A percentile compares a stretch with the other conserved stretches of the same genome.
These are phyloP conservation scores for Capronia americana DNA, from an alignment of 2,329 filamentous ascomycete genomes.

Conservation along the genomic window DNA sequence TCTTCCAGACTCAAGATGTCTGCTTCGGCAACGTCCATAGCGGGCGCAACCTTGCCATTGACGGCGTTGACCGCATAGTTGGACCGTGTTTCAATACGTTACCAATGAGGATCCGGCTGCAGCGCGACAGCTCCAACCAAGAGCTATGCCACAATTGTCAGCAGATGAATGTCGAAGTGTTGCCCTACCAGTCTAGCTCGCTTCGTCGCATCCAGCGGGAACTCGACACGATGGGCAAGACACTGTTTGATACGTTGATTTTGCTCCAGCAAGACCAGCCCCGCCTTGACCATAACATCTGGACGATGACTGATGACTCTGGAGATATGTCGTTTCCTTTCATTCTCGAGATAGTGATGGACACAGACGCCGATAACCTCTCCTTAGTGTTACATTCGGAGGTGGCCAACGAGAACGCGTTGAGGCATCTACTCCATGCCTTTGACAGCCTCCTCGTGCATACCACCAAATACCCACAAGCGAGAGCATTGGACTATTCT, in stretches of 20 bases:
- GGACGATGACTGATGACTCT: conserved; percentile 58
- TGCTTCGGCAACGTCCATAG: conserved; percentile 89
- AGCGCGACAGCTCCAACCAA: conserved; percentile 56
- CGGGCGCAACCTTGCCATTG: conserved; percentile 71
- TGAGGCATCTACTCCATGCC: conserved; percentile 35
- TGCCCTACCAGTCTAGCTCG: conserved; percentile 76
- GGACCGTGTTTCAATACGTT: conserved; percentile 93
- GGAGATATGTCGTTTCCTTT: conserved; percentile 71
- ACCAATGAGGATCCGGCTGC: conserved; percentile 68
- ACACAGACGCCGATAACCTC: conserved; percentile 59
- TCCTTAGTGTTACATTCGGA: conserved; percentile 69
- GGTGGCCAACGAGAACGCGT: conserved; percentile 31
- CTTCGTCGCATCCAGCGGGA: conserved; percentile 72
- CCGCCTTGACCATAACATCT: conserved; percentile 56
- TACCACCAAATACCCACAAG: conserved; percentile 38
- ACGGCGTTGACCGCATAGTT: conserved; percentile 73
- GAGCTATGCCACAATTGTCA: conserved; percentile 68
- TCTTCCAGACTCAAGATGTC: conserved; percentile 66
- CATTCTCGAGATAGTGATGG: conserved; percentile 75
- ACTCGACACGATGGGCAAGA: conserved; percentile 53
- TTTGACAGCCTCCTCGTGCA: conserved; percentile 46
- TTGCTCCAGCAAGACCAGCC: conserved; percentile 71
- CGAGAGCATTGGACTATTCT: conserved; percentile 29
- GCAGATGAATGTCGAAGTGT: conserved; percentile 63
- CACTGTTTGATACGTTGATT: conserved; percentile 80